Base-by-base conservation (phyloP, 352 stramenopile species). In the Globisporangium iwayamae region DNA sequence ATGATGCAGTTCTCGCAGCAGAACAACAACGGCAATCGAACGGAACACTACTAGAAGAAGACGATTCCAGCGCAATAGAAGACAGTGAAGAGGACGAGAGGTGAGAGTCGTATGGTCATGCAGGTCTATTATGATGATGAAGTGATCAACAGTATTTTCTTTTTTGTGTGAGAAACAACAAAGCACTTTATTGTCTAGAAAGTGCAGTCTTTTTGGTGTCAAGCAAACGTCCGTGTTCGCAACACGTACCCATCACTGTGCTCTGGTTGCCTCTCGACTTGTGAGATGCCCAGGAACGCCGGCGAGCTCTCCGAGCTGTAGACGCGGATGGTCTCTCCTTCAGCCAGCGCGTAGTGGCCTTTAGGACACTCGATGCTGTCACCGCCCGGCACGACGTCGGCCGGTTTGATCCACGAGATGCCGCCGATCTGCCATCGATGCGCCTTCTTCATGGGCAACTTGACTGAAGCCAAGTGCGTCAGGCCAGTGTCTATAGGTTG, bases 211-310 rank as follows among this genome's bases (percentile, higher is more conserved):
- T n/a, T 47, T 47, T 47, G 41, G 4, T 22, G 54, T 30, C 76
- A 87, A 52, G 79, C 71, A 60, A 91, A 93, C 63, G 77, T 80
- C 64, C 84, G 84, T 65, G 85, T 86, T 47, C 71, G 83, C 60
- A 93, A 69, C 41, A 90, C 67, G 36, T 83, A 84, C 9, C 62
- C 60, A 20, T 77, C 62, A 22, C 63, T 63, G 22, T 65, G 58
- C 10, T 68, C 53, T 5, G 41, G 54, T 38, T 74, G 66, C 18
- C 68, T 56, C 34, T 89, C 76, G 11, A 88, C 71, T 52, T 86
- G 76, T 18, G 84, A 85, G 38, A 91, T 63, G 5, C 84, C 84
- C 6, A 89, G 72, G 54, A 93, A 74, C 34, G 41, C 13, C 45
- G 45, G 62, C 11, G 48, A 41, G 14, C 72, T 70, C 25, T 69